Evolutionary conservation across 164 flowering plant species (phyloP).

Genomic region (Aristolochia contorta): DNA sequence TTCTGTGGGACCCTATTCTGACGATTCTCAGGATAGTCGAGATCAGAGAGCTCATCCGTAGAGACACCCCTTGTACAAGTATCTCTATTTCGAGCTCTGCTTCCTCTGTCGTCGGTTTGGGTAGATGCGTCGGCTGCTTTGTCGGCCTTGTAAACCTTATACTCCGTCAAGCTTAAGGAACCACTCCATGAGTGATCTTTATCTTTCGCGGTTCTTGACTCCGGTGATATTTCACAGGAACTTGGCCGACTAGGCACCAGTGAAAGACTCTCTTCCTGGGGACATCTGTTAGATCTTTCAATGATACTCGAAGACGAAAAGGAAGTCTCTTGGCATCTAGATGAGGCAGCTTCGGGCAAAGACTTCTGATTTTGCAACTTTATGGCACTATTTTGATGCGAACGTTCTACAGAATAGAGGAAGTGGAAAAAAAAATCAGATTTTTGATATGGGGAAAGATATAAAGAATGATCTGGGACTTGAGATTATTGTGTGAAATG

Average conservation of each 20-base stretch:
- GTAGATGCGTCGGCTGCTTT: constrained; percentile 78
- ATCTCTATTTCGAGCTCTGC: constrained; percentile 24
- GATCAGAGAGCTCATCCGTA: constrained; percentile 47
- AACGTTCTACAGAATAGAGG: constrained; percentile 25
- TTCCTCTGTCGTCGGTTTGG: constrained; percentile 59
- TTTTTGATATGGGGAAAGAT: background rate
- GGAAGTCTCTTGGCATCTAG: constrained; percentile 60
- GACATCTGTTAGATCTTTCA: constrained; percentile 40
- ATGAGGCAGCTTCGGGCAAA: constrained; percentile 44
- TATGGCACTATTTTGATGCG: constrained; percentile 25
- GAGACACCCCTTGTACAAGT: constrained; percentile 85
- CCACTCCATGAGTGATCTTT: constrained; percentile 41
- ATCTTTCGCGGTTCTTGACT: constrained; percentile 22
- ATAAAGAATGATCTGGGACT: too few relatives aligned
- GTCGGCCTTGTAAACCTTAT: constrained; percentile 46
- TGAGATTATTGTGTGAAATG: background rate
- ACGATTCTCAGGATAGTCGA: constrained; percentile 19
- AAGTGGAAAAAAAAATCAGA: background rate
- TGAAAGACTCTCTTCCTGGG: constrained; percentile 61
- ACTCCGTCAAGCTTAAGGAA: constrained; percentile 56
- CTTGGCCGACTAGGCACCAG: constrained; percentile 37
- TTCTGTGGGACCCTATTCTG: constrained; percentile 18
- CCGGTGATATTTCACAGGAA: constrained; percentile 53
- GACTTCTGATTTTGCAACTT: constrained; percentile 41
- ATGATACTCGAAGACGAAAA: constrained; percentile 61